A percentile compares a stretch with the other conserved stretches of the same genome.
Evolutionary conservation across 352 stramenopile genomes (phyloP).

Genomic region (Thalassiosira pacifica): DNA sequence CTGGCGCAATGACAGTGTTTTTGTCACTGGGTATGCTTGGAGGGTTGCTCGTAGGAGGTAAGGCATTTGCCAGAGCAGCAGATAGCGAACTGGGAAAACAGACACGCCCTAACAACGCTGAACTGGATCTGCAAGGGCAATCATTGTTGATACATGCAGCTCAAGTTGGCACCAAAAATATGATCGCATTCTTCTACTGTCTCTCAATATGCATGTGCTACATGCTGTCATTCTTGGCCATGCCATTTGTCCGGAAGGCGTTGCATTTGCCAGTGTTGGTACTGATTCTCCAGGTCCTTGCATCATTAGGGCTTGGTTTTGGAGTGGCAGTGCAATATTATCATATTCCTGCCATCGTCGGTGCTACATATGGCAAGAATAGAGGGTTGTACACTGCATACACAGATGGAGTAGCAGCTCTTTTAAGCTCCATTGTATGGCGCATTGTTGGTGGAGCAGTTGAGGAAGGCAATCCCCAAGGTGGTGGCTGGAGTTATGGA

Average conservation of each 20-base stretch:
- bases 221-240: constrained; percentile 76
- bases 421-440: constrained; percentile 77
- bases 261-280: constrained; percentile 73
- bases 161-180: constrained; percentile 61
- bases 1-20: constrained; percentile 75
- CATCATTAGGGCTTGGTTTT: constrained; percentile 70
- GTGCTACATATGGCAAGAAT: constrained; percentile 76
- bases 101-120: background rate
- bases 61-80: constrained; percentile 66
- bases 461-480: constrained; percentile 72
- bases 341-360: constrained; percentile 83
- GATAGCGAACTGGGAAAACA: constrained; percentile 37
- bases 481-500: constrained; percentile 80
- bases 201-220: constrained; percentile 81
- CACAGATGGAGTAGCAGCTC: constrained; percentile 80
- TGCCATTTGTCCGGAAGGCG: constrained; percentile 66
- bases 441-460: constrained; percentile 77
- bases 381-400: constrained; percentile 81
- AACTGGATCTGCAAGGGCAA: constrained; percentile 12
- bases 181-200: constrained; percentile 82
- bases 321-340: constrained; percentile 84
- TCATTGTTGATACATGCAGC: constrained; percentile 27
- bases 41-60: constrained; percentile 76
- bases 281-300: constrained; percentile 77
- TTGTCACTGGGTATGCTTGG: constrained; percentile 76